Evolutionary conservation across 768 basidiomycete genomes (phyloP), one percentile per base, ranked within the genome.

Genomic region (Hericium erinaceus): DNA sequence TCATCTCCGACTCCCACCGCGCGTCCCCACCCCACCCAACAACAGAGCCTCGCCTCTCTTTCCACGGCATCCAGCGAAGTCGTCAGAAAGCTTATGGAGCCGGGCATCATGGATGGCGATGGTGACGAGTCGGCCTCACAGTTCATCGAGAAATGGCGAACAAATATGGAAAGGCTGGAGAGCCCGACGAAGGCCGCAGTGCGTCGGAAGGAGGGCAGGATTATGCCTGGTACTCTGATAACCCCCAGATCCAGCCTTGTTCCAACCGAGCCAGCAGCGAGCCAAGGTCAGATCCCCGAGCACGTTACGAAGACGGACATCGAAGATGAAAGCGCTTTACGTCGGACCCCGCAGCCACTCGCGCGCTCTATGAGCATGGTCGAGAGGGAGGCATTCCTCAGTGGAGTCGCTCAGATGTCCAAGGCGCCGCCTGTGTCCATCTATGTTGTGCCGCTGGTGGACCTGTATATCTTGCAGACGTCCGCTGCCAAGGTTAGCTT

Each of bases 31-130:
- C 28, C 68, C 22, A 61, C 68, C 18, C 69, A 66, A 4, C 70
- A 71, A 39, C 72, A 75, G 52, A 81, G 71, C 24, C 70, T 85
- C n/a, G 69, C 69, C 16, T 84, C 84, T 20, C 71, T 85, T 13
- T 73, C 76, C 8, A 70, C 76, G 15, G 74, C 74, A 13, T 74
- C 80, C 13, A 72, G 73, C 46, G 75, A 77, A 16, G 66, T 80
- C 33, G 68, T 83, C n/a, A 74, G 73, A 50, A 67, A 70, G 56
- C 68, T 84, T 18, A 60, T 77, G 22, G 71, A 76, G 60, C 74
- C 79, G 13, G 78, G 76, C 55, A 74, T 78, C 46, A 63, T 72
- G 56, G 52, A 55, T 52, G 70, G 70, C 28, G 70, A 69, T 48
- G 66, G 69, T 18, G 61, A 65, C 15, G 61, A 60, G 55, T 68